Conservation (phyloP, 2,329 filamentous ascomycete species). For the Fusarium austroafricanum region DNA sequence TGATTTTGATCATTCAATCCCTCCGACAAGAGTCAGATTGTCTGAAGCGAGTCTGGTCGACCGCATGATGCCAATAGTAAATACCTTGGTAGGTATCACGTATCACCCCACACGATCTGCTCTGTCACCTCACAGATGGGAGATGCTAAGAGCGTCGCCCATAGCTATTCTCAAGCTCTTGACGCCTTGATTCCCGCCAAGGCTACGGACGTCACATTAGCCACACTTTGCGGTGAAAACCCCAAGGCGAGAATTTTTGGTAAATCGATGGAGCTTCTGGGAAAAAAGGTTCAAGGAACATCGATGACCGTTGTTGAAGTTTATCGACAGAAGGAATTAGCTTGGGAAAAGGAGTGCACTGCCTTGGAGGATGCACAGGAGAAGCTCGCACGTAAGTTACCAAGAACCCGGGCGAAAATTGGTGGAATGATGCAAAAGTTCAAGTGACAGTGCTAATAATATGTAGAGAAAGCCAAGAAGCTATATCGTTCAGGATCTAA, state of each 20-base stretch:
- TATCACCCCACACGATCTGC: accelerated
- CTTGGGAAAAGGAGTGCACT: not conserved
- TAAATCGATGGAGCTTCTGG: not conserved
- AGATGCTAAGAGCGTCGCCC: not conserved
- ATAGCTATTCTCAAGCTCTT: not conserved
- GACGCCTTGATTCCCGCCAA: not conserved
- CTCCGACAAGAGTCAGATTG: not conserved
- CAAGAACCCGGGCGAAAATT: not conserved
- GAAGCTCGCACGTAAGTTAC: not conserved
- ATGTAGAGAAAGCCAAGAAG: not conserved
- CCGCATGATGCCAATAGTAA: not conserved
- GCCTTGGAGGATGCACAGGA: not conserved
- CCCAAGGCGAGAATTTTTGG: not conserved
- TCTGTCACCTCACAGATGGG: not conserved
- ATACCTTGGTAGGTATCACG: not conserved
- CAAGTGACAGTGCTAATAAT: not conserved
- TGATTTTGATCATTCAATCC: accelerated
- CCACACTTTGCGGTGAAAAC: not conserved
- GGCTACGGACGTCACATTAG: not conserved
- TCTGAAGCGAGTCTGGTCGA: not conserved
- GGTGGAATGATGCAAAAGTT: too few species aligned
- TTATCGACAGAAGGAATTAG: not conserved
- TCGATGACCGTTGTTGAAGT: not conserved
- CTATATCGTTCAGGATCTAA: not conserved
- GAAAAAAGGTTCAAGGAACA: not conserved